A percentile compares a stretch with the other conserved stretches of the same genome.
phyloP scores from a whole-genome alignment of 2,329 filamentous ascomycete species.

The Paraphaeosphaeria minitans region DNA sequence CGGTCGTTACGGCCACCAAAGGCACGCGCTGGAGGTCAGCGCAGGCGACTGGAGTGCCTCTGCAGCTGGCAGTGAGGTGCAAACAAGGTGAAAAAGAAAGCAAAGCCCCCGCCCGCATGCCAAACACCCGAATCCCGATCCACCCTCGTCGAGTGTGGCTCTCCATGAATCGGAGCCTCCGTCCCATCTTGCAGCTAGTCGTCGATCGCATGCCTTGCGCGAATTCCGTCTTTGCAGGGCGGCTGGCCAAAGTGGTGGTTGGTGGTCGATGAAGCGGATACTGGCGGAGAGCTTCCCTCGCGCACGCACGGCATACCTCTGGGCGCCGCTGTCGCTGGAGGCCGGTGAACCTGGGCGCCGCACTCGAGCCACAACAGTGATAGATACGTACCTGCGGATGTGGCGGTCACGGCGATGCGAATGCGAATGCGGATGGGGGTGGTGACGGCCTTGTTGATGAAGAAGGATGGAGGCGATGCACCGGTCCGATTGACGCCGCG shows the following conservation, averaged over 20 bases:
- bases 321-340: constrained; percentile 9
- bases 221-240: neutral
- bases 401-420: neutral
- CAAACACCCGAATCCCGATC: neutral
- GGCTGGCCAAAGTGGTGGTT: neutral
- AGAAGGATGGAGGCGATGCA: constrained; percentile 1
- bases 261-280: constrained; percentile 1
- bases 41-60: constrained; percentile 6
- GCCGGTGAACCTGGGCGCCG: constrained; percentile 12
- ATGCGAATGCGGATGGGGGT: too few species aligned
- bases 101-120: neutral
- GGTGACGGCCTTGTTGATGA: constrained; percentile 6
- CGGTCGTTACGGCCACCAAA: neutral
- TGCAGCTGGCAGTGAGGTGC: constrained; percentile 1
- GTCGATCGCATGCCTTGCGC: neutral
- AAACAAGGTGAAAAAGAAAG: constrained; percentile 6
- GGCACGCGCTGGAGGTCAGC: constrained; percentile 5
- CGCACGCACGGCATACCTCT: neutral
- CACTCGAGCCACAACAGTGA: neutral
- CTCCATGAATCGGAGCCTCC: neutral
- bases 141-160: constrained; percentile 1
- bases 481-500: neutral
- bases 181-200: neutral
- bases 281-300: constrained; percentile 1
- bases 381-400: constrained; percentile 17